Base-by-base conservation (phyloP, 2,329 filamentous ascomycete species). In the Aspergillus ochraceoroseus region DNA sequence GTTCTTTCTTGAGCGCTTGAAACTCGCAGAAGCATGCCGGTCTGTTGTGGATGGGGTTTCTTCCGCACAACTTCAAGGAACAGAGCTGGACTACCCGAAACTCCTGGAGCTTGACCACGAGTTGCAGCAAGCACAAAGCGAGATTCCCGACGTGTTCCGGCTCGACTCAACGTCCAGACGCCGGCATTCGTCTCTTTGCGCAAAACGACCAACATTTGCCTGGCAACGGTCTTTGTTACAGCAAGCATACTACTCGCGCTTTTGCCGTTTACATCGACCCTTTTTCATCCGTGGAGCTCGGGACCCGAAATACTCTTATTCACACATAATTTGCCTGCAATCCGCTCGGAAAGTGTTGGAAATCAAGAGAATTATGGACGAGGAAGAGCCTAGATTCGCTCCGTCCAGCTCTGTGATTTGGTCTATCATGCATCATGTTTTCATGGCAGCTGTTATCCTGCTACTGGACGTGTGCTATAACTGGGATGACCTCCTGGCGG, bases 1-100 rank as follows among this genome's bases (percentile, higher is more conserved):
- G 5, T 74, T 71, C 41, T 66, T 64, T 15, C 51, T 72, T 4
- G 57, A 66, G 22, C 63, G 70, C 0, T 55, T 70, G n/a, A 62
- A 60, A 18, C 49, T 73, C 7, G 63, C 63, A 9, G 55, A 62
- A 22, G 49, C 67, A 3, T 69, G 65, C 30, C 63, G 70, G 2
- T 54, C 60, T 5, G 60, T 71, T 2, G 56, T 67, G 2, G 70
- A 74, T 33, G 46, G 53, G 8, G 57, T 51, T 2, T 55, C 58
- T 4, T 40, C 58, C 7, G 51, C 57, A 9, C 46, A 56, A 25
- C 34, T 60, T 1, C 46, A 54, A 6, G 49, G 55, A 0, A 33
- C 52, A 5, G 59, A 60, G 17, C 29, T 64, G 7, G 44, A 57
- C 12, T 68, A 68, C 23, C 52, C 59, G 7, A 61, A 60, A n/a